These are phyloP conservation scores for Vaccinium myrtillus DNA, from an alignment of 148 eudicot genomes.

Conservation along the genomic window DNA sequence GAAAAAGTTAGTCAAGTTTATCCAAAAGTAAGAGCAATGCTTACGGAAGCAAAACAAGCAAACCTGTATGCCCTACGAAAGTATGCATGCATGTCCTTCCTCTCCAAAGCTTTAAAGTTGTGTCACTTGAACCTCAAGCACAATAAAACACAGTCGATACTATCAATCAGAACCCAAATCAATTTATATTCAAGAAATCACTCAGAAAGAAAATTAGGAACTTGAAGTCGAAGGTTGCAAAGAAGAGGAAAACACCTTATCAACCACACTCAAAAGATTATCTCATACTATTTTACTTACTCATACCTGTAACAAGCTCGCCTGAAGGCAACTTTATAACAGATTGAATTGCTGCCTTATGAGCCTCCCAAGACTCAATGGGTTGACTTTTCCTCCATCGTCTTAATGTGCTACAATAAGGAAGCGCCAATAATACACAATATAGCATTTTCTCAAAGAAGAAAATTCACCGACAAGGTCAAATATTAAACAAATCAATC, in stretches of 20 bases:
- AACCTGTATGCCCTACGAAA: conserved; percentile 76
- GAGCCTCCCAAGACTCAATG: conserved; percentile 79
- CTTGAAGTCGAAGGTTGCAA: neutral
- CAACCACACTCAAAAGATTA: conserved; percentile 7
- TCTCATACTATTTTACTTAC: neutral
- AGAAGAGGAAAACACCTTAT: neutral
- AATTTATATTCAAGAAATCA: neutral
- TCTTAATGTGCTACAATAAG: conserved; percentile 60
- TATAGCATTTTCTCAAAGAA: neutral
- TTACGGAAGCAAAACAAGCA: conserved; percentile 8
- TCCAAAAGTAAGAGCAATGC: neutral
- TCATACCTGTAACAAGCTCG: conserved; percentile 80
- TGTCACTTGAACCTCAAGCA: conserved; percentile 86
- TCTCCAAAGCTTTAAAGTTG: conserved; percentile 87
- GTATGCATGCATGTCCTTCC: conserved; percentile 74
- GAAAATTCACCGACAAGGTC: conserved; percentile 2
- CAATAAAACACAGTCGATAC: conserved; percentile 19
- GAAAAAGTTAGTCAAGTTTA: neutral
- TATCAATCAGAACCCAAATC: neutral
- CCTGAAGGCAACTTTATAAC: conserved; percentile 78
- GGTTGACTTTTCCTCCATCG: conserved; percentile 80
- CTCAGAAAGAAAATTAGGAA: neutral
- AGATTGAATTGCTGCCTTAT: conserved; percentile 78
- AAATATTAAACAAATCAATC: conserved; percentile 14
- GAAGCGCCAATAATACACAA: neutral